Evolutionary conservation across 169 alveolate species (phyloP).

Genomic region (Cryptosporidium ubiquitum): DNA sequence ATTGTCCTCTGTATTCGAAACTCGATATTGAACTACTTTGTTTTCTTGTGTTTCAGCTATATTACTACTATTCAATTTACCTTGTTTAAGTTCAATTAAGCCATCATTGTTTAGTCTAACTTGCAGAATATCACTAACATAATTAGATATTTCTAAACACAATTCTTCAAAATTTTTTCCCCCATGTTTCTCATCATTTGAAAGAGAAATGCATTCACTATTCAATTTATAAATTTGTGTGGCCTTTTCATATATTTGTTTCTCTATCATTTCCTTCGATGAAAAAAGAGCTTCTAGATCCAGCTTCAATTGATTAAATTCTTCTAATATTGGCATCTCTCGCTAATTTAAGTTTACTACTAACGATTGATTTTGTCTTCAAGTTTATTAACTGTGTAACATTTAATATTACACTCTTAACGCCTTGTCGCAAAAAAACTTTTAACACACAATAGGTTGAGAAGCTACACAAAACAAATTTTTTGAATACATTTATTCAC

Average conservation of each 20-base stretch:
- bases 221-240: conserved; percentile 5
- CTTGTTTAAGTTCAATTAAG: neutral
- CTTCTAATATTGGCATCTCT: conserved; percentile 26
- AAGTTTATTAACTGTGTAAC: neutral
- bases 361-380: neutral
- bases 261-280: conserved; percentile 30
- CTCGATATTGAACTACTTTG: neutral
- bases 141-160: conserved; percentile 41
- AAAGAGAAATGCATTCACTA: conserved; percentile 60
- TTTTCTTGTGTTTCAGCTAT: neutral
- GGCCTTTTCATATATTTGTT: conserved; percentile 39
- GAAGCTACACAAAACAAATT: neutral
- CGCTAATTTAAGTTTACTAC: neutral
- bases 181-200: neutral
- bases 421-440: conserved; percentile 25
- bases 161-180: neutral
- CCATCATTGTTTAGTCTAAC: neutral
- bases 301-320: conserved; percentile 29
- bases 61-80: neutral
- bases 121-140: conserved; percentile 36
- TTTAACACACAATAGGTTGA: neutral
- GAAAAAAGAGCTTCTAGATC: conserved; percentile 51
- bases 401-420: conserved; percentile 1
- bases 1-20: neutral
- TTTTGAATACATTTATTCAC: neutral